Conservation (phyloP, 2,329 filamentous ascomycete species). For the Sporothrix dimorphospora region DNA sequence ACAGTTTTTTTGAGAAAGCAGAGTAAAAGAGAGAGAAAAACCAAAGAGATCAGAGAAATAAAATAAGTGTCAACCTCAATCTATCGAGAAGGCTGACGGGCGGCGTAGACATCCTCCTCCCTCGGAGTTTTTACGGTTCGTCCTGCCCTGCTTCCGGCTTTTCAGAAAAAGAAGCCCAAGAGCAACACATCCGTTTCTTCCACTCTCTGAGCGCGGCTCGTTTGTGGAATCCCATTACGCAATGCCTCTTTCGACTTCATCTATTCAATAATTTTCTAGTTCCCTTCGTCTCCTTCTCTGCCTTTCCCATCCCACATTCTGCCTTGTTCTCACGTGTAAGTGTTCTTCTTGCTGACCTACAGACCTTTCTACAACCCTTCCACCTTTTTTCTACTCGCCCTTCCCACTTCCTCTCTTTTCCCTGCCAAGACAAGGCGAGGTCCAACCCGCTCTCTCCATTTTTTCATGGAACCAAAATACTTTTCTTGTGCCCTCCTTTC, state of each 20-base stretch:
- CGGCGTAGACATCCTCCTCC: background rate
- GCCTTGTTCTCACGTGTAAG: background rate
- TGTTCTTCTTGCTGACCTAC: background rate
- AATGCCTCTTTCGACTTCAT: slow-evolving; percentile 25
- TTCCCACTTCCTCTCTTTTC: background rate
- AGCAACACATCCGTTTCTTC: background rate
- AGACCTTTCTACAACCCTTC: background rate
- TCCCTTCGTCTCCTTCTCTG: background rate
- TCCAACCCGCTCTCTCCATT: background rate
- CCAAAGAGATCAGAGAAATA: background rate
- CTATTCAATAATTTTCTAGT: slow-evolving; percentile 1
- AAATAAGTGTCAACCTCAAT: background rate
- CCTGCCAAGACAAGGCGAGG: background rate
- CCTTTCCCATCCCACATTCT: slow-evolving; percentile 7
- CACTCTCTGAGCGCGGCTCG: slow-evolving; percentile 6
- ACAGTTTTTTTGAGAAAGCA: too few relatives aligned
- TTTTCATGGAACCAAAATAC: background rate
- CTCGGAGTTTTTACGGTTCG: background rate
- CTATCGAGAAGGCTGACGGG: background rate
- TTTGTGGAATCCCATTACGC: slow-evolving; percentile 22
- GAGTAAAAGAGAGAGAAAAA: background rate
- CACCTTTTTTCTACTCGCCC: too few relatives aligned
- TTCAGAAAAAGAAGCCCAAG: background rate
- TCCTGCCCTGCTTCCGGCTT: background rate
- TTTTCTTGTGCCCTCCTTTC: background rate